A percentile compares a stretch with the other conserved stretches of the same genome.
phyloP scores from a whole-genome alignment of 441 rosid genomes.

The Croton laevigatus region DNA sequence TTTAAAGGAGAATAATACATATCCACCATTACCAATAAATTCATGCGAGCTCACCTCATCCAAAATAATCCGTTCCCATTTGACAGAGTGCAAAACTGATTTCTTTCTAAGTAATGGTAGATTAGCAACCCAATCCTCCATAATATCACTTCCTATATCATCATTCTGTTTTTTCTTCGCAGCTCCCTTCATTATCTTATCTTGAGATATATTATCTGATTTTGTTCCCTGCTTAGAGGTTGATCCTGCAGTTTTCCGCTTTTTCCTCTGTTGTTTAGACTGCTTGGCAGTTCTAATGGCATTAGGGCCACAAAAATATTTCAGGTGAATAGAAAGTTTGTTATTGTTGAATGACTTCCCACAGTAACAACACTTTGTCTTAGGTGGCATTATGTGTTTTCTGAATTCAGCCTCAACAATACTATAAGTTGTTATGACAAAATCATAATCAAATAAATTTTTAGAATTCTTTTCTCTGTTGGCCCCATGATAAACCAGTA shows the following conservation, averaged over 20 bases:
- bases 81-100: conserved; percentile 72
- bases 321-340: conserved; percentile 51
- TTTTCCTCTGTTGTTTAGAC: conserved; percentile 74
- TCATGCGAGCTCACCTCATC: conserved; percentile 65
- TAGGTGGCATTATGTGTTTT: conserved; percentile 71
- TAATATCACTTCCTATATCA: conserved; percentile 19
- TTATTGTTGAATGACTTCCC: conserved; percentile 52
- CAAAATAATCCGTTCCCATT: conserved; percentile 84
- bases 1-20: not conserved
- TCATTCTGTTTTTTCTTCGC: conserved; percentile 25
- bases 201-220: conserved; percentile 26
- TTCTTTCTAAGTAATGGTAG: conserved; percentile 33
- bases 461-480: conserved; percentile 55
- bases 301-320: conserved; percentile 69
- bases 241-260: conserved; percentile 24
- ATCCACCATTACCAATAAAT: not conserved
- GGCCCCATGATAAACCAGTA: conserved; percentile 78
- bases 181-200: conserved; percentile 26
- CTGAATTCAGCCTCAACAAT: conserved; percentile 80
- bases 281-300: conserved; percentile 73
- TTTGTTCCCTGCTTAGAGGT: conserved; percentile 23
- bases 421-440: conserved; percentile 86
- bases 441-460: conserved; percentile 66
- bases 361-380: conserved; percentile 61
- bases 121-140: conserved; percentile 19